Base-by-base conservation (phyloP, 495 filamentous ascomycete species). In the Penicillium maclennaniae region DNA sequence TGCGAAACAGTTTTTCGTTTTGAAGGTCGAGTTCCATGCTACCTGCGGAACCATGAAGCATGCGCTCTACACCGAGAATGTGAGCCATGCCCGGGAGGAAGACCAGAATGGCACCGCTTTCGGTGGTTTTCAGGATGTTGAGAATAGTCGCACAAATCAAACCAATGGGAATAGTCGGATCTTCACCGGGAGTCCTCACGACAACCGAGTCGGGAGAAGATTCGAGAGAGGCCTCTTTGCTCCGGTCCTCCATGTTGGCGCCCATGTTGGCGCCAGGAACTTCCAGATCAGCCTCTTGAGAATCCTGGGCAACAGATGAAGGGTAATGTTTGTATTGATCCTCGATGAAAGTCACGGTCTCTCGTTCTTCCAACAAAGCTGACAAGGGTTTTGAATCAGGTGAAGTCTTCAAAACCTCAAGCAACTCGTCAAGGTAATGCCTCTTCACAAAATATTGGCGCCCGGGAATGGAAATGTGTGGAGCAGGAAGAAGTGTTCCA, bases 1-100 rank as follows among this genome's bases (percentile, higher is more conserved):
- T 59, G 52, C 70, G 72, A 59, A 73, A 83, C 41, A 66, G 69
- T 7, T 59, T 50, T 17, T 46, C 38, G 53, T 84, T 65, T 0
- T 53, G 61, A 39, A 84, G 76, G 54, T 83, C 56, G 37, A 79
- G 40, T 9, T 70, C 72, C 3, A 81, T 21, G 19, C 25, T 38
- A 28, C 36, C 31, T 16, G 28, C 49, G 7, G 23, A 28, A 15
- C 16, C 15, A 1, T 34, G 4, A 5, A 52, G 42, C 21, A 45
- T 41, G 3, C 40, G 25, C 26, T 45, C 42, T 15, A 42, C 34
- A 17, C 17, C 27, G 45, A 70, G 27, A 20, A 84, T 80, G 45
- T 82, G 75, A 5, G 73, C 67, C 7, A 81, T 53, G n/a, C 82
- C 82, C 1, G 82, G 82, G 12, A 85, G 65, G 47, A 85, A 85